phyloP scores from a whole-genome alignment of 1,284 basidiomycete genomes.

The Malassezia psittaci region DNA sequence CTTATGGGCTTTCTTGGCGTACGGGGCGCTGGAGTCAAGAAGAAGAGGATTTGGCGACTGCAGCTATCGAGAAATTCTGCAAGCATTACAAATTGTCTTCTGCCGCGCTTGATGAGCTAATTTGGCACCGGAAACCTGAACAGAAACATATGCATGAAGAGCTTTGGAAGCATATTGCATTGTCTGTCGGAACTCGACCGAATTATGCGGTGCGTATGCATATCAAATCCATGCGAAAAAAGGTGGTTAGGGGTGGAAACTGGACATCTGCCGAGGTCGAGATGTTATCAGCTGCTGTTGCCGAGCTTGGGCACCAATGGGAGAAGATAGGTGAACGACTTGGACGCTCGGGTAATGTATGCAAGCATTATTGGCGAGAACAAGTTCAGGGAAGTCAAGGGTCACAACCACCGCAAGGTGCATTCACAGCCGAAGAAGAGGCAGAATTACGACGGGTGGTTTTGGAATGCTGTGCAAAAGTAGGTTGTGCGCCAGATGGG shows the following conservation, averaged over 20 bases:
- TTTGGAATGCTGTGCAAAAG: conserved; percentile 13
- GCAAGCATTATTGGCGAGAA: conserved; percentile 20
- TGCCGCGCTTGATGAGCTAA: conserved; percentile 17
- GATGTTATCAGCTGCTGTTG: conserved; percentile 12
- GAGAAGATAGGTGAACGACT: conserved; percentile 18
- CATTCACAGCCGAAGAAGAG: conserved; percentile 15
- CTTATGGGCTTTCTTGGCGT: conserved; percentile 17
- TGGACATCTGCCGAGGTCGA: conserved; percentile 14
- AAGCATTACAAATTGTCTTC: conserved; percentile 13
- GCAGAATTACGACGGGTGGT: conserved; percentile 12
- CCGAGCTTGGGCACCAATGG: conserved; percentile 19
- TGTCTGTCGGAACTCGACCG: conserved; percentile 16
- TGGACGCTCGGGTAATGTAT: conserved; percentile 17
- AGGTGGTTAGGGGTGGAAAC: conserved; percentile 15
- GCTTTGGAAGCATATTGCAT: conserved; percentile 19
- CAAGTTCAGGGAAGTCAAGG: conserved; percentile 13
- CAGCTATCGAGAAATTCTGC: conserved; percentile 14
- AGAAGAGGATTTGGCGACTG: conserved; percentile 16
- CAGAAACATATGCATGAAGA: conserved; percentile 21
- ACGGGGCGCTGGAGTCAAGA: conserved; percentile 18
- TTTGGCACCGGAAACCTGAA: conserved; percentile 17
- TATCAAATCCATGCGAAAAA: conserved; percentile 18
- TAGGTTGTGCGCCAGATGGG: conserved; percentile 13
- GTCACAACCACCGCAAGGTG: conserved; percentile 10
- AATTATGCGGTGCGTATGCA: conserved; percentile 21